Evolutionary conservation across 2,329 filamentous ascomycete genomes (phyloP).

Genomic region (Penicillium rolfsii): DNA sequence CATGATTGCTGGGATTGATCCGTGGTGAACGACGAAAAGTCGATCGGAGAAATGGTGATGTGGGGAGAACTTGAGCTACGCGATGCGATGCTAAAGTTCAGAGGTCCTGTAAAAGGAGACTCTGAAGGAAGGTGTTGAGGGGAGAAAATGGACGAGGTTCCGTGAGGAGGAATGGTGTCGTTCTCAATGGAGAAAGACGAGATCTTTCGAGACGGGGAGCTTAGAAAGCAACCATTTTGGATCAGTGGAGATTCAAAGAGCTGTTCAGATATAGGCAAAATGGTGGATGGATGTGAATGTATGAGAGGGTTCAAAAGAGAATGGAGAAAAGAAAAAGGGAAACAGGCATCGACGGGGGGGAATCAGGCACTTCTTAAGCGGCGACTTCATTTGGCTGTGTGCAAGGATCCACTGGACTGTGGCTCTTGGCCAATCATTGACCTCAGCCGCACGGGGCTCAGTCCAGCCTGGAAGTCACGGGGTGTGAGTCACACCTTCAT

Average conservation of each 20-base stretch:
- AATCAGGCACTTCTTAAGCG: conserved; percentile 47
- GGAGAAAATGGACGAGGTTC: conserved; percentile 35
- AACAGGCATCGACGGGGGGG: conserved; percentile 41
- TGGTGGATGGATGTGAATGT: conserved; percentile 13
- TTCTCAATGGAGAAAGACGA: conserved; percentile 44
- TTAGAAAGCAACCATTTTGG: conserved; percentile 49
- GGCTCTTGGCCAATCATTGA: conserved; percentile 31
- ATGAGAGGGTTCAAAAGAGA: conserved; percentile 15
- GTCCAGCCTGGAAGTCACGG: conserved; percentile 29
- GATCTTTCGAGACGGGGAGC: conserved; percentile 31
- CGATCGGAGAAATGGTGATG: conserved; percentile 44
- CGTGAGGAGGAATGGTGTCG: conserved; percentile 47
- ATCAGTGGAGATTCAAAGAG: conserved; percentile 28
- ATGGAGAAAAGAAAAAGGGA: conserved; percentile 28
- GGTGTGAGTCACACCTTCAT: conserved; percentile 44
- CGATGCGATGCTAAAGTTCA: conserved; percentile 50
- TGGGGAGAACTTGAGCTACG: conserved; percentile 48
- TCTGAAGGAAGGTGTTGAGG: conserved; percentile 43
- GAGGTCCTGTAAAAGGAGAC: conserved; percentile 49
- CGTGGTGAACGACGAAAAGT: conserved; percentile 54
- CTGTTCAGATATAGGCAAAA: conserved; percentile 21
- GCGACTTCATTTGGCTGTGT: conserved; percentile 23
- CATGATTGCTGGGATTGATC: conserved; percentile 53
- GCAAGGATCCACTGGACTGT: conserved; percentile 10
- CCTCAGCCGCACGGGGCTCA: conserved; percentile 20